Base-by-base conservation (phyloP, 73 alveolate genomes). In the Paramecium biaurelia region DNA sequence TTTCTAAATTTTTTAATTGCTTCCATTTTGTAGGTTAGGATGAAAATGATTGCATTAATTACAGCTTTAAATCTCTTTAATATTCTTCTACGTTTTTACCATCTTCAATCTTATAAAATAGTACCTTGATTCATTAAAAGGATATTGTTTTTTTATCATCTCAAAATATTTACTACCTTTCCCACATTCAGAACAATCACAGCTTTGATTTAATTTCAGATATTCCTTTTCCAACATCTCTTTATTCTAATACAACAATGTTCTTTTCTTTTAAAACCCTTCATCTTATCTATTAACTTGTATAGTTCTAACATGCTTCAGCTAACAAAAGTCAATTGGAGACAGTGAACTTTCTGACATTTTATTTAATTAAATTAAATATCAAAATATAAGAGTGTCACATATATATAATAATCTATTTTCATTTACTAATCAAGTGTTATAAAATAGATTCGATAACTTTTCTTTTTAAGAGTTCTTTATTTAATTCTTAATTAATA, bases 181-280 rank as follows among this genome's bases (percentile, higher is more conserved):
- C 26, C 86, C 86, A 35, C 86, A 72, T 34, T 72, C 86, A 35
- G 86, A 72, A 37, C 86, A 72, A 34, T 72, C 37, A 18, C 86
- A 72, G 18, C 86, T 72, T 72, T 21, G 15, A 72, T 63, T 26
- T 30, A 32, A 12, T 32, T 63, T 63, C 47, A 26, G 47, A 63
- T 26, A 63, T 24, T 63, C 84, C 84, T 26, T 63, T 20, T 63
- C 84, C 15, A 63, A 26, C 84, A 30, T 30, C 21, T 63, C 84
- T 63, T 63, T 21, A 63, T 63, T 63, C 45, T 32, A 5, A 63
- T 63, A 63, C 26, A 63, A 63, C 12, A 63, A 63, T 7, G 84
- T 63, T 63, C 84, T 63, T 32, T 63, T 30, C 45, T 32, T 26
- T 32, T 26, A 4, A 30, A 63, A 30, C 24, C 6, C 12, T 30